A percentile compares a stretch with the other conserved stretches of the same genome.
Conservation (phyloP, 306 rosid species). For the Senna tora region DNA sequence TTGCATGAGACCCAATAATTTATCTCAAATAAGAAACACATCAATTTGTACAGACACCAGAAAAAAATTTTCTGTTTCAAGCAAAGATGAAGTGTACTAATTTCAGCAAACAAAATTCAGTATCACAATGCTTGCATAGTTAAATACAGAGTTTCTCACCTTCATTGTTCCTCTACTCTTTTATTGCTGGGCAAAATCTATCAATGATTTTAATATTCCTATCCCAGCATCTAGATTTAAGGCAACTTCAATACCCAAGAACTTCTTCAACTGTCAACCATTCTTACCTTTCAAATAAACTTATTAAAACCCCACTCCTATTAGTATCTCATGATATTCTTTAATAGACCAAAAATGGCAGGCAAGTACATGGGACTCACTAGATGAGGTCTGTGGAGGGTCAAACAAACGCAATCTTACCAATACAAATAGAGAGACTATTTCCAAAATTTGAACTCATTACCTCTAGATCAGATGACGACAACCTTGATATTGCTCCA, state of each 20-base stretch:
- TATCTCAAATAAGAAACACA: constrained; percentile 30
- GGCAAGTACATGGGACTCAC: no score
- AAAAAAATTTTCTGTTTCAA: not conserved
- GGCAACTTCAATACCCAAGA: not conserved
- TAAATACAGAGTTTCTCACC: not conserved
- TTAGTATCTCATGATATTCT: not conserved
- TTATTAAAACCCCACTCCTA: not conserved
- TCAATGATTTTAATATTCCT: not conserved
- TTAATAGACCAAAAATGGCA: not conserved
- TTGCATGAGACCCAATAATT: constrained; percentile 28
- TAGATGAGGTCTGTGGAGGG: no score
- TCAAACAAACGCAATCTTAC: no score
- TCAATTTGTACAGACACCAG: constrained; percentile 10
- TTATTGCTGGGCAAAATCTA: not conserved
- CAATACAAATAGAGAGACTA: no score
- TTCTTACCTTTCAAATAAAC: no score
- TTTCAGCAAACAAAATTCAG: constrained; percentile 1
- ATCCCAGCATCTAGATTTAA: not conserved
- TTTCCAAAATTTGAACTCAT: no score
- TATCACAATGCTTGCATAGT: not conserved
- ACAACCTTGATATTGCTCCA: no score
- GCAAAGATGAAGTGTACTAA: not conserved
- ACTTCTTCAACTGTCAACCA: not conserved
- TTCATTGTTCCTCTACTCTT: not conserved
- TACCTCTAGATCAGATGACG: no score